These are phyloP conservation scores for Mycogone perniciosa DNA, from an alignment of 2,329 filamentous ascomycete species.

Conservation along the genomic window DNA sequence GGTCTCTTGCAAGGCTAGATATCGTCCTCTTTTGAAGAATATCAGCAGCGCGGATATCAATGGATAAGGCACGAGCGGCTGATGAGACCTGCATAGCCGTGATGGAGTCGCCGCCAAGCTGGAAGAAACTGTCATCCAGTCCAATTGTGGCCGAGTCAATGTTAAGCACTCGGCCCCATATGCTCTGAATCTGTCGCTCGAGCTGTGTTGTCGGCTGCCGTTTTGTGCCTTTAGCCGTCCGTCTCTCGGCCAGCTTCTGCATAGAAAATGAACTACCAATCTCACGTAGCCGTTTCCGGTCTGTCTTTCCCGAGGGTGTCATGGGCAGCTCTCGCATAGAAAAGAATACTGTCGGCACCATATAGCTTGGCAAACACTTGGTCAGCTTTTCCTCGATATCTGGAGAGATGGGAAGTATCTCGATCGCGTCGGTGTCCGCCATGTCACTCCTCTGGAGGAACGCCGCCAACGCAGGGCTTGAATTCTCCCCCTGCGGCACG, in stretches of 20 bases:
- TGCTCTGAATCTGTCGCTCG: not conserved
- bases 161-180: conserved; percentile 29
- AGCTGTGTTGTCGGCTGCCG: not conserved
- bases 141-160: conserved; percentile 21
- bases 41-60: conserved; percentile 1
- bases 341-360: not conserved
- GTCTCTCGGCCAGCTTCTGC: not conserved
- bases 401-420: not conserved
- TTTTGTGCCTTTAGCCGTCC: not conserved
- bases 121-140: conserved; percentile 32
- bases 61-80: conserved; percentile 22
- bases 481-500: not conserved
- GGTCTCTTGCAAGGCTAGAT: not conserved
- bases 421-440: not conserved
- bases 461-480: not conserved
- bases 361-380: not conserved
- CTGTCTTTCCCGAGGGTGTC: not conserved
- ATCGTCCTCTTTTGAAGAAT: conserved; percentile 11
- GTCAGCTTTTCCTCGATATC: not conserved
- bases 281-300: not conserved
- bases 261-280: not conserved
- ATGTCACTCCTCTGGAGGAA: not conserved
- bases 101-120: conserved; percentile 38
- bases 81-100: conserved; percentile 38
- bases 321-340: not conserved